A percentile compares a stretch with the other conserved stretches of the same genome.
Evolutionary conservation across 306 rosid genomes (phyloP).

Genomic region (Lablab purpureus): DNA sequence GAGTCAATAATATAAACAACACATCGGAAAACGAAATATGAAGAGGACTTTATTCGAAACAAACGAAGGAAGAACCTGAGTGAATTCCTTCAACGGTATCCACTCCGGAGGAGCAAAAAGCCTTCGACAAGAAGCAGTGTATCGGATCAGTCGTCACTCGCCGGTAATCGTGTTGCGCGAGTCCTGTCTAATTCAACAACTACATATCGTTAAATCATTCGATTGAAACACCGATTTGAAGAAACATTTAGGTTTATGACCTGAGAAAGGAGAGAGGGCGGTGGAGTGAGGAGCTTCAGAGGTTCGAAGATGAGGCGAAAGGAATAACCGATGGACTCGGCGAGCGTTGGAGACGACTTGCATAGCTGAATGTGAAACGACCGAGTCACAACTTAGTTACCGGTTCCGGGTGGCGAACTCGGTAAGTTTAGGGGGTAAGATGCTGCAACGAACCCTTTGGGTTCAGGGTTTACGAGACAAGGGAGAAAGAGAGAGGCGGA

Average conservation of each 20-base stretch:
- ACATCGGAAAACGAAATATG: conserved; percentile 30
- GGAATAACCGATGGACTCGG: conserved; percentile 59
- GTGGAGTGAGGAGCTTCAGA: conserved; percentile 43
- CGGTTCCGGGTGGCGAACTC: conserved; percentile 53
- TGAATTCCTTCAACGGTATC: conserved; percentile 49
- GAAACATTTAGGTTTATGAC: conserved; percentile 38
- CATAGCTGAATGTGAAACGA: conserved; percentile 53
- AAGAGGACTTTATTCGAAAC: not conserved
- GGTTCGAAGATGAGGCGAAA: conserved; percentile 48
- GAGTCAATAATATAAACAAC: conserved; percentile 34
- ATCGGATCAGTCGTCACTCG: conserved; percentile 42
- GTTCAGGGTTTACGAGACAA: conserved; percentile 57
- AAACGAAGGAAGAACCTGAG: conserved; percentile 62
- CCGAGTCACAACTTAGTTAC: conserved; percentile 40
- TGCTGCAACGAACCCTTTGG: not conserved
- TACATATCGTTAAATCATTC: conserved; percentile 15
- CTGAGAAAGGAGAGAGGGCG: conserved; percentile 47
- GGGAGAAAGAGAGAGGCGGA: not conserved
- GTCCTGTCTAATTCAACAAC: conserved; percentile 55
- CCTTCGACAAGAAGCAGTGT: conserved; percentile 50
- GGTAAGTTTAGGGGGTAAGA: conserved; percentile 45
- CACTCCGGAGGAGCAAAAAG: conserved; percentile 59
- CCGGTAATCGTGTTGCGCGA: conserved; percentile 38
- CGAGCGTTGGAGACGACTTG: conserved; percentile 68
- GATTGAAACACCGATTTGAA: not conserved